Conservation (phyloP, 805 yeast species). For the Barnettozyma wickerhamii region DNA sequence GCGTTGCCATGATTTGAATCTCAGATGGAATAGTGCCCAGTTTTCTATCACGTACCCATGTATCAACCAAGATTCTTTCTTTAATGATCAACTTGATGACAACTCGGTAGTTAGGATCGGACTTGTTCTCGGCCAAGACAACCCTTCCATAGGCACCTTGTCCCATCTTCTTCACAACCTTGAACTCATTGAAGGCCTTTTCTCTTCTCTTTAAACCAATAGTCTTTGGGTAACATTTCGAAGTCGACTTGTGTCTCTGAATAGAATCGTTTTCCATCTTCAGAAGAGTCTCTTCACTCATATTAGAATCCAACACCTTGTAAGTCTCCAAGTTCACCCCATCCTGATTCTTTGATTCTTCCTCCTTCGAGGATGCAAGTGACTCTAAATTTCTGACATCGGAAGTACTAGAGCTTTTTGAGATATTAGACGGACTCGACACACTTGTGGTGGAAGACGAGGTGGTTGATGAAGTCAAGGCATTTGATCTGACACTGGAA, state of each 20-base stretch:
- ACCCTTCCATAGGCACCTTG: constrained; percentile 98
- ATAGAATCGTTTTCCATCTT: constrained; percentile 42
- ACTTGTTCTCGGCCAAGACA: constrained; percentile 64
- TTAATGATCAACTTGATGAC: constrained; percentile 88
- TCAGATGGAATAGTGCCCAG: constrained; percentile 96
- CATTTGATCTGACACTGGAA: constrained; percentile 22
- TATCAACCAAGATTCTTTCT: constrained; percentile 89
- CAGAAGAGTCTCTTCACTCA: constrained; percentile 38
- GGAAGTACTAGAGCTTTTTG: constrained; percentile 7
- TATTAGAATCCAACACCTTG: constrained; percentile 15
- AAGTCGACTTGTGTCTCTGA: constrained; percentile 30
- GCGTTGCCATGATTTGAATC: constrained; percentile 85
- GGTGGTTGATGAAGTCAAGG: constrained; percentile 15
- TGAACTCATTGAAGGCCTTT: constrained; percentile 68
- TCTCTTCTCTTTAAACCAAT: constrained; percentile 69
- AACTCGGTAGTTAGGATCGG: constrained; percentile 59
- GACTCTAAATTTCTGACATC: constrained; percentile 3
- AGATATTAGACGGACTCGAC: constrained; percentile 6
- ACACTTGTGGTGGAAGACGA: constrained; percentile 14
- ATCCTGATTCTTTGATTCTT: constrained; percentile 6
- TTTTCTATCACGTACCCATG: constrained; percentile 92
- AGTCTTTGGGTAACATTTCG: constrained; percentile 34
- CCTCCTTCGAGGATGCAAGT: neutral
- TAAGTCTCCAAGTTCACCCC: constrained; percentile 12
- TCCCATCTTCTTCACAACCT: constrained; percentile 74